Evolutionary conservation across 169 alveolate species (phyloP).

Genomic region (Prorocentrum cordatum): DNA sequence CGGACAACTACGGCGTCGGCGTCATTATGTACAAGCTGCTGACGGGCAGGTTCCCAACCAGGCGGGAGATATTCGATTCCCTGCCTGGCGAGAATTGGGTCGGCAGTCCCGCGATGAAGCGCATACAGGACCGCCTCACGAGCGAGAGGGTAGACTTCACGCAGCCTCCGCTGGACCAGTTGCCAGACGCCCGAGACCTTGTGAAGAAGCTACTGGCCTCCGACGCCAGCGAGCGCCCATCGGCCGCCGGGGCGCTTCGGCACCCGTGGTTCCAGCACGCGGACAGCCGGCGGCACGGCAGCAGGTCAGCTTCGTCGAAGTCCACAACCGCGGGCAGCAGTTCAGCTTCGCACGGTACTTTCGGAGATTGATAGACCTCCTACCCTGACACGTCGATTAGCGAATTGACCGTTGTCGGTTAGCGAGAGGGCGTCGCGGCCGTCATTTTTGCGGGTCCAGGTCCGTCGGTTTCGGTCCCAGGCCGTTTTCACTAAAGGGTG

Average conservation of each 20-base stretch:
- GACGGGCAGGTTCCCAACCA: slow-evolving; percentile 73
- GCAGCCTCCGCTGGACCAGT: slow-evolving; percentile 80
- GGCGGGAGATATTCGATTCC: background rate
- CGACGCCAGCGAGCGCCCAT: slow-evolving; percentile 78
- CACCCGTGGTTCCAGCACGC: slow-evolving; percentile 83
- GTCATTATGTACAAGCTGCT: slow-evolving; percentile 82
- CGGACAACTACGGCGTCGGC: slow-evolving; percentile 88
- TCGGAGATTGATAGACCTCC: too few species aligned
- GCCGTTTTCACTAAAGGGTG: too few species aligned
- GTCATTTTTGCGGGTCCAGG: too few species aligned
- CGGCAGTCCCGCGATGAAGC: background rate
- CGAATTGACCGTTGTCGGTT: too few species aligned
- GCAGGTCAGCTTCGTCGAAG: too few species aligned
- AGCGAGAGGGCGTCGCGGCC: too few species aligned
- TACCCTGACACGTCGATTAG: too few species aligned
- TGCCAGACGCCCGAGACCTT: slow-evolving; percentile 85
- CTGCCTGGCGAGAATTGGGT: background rate
- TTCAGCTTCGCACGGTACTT: too few species aligned
- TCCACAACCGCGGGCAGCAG: too few species aligned
- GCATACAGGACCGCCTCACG: background rate
- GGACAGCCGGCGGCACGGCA: too few species aligned
- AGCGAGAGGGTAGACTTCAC: slow-evolving; percentile 76
- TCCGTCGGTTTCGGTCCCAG: too few species aligned
- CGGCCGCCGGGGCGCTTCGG: slow-evolving; percentile 79
- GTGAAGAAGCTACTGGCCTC: slow-evolving; percentile 81